Conservation (phyloP, 2,329 filamentous ascomycete genomes). For the Hypomyces rosellus region DNA sequence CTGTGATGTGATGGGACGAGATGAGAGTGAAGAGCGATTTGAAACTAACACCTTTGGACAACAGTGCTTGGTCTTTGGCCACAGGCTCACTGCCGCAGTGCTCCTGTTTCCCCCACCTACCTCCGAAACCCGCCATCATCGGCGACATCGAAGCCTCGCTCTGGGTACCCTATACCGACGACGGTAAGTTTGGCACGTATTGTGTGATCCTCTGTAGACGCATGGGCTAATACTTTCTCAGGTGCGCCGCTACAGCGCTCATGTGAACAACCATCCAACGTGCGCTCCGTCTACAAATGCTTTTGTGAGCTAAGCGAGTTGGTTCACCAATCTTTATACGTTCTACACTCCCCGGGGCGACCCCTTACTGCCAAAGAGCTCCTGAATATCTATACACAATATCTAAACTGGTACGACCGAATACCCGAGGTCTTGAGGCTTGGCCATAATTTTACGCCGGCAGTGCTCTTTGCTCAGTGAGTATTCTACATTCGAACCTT, state of each 20-base stretch:
- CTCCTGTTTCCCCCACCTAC: constrained; percentile 50
- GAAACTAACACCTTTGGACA: constrained; percentile 25
- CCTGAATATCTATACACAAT: constrained; percentile 59
- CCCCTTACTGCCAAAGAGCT: constrained; percentile 59
- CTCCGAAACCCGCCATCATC: constrained; percentile 55
- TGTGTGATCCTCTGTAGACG: not conserved
- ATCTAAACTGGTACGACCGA: constrained; percentile 63
- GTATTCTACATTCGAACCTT: constrained; percentile 21
- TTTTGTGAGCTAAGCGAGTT: constrained; percentile 69
- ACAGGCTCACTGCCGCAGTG: constrained; percentile 56
- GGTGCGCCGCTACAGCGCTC: constrained; percentile 48
- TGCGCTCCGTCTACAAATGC: constrained; percentile 60
- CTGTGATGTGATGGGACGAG: too few species aligned
- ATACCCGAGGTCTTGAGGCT: constrained; percentile 59
- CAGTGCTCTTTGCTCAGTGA: constrained; percentile 69
- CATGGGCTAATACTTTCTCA: constrained; percentile 19
- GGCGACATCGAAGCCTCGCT: constrained; percentile 53
- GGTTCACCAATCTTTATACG: constrained; percentile 63
- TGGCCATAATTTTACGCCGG: constrained; percentile 64
- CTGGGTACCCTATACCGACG: constrained; percentile 54
- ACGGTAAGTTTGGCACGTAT: constrained; percentile 37
- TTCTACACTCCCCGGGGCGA: constrained; percentile 64
- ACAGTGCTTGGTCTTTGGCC: constrained; percentile 58
- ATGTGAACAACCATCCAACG: constrained; percentile 58
- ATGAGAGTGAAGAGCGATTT: not conserved